Evolutionary conservation across 1,284 basidiomycete species (phyloP), one percentile per base, ranked within the genome.

Genomic region (Trichosporon sp.): DNA sequence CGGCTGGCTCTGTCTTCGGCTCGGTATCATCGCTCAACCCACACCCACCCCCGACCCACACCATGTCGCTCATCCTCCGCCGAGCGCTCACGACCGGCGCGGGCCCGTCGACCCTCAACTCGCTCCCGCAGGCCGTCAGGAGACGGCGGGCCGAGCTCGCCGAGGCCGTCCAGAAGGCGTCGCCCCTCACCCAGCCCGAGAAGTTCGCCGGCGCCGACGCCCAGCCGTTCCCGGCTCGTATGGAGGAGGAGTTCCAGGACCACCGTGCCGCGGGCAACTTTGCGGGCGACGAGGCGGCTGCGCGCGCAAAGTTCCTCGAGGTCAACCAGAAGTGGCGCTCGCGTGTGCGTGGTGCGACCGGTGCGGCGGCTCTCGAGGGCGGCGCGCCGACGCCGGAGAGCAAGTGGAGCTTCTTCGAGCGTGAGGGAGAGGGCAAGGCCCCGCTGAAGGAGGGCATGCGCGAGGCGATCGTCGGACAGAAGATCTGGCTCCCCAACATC

Each of bases 401-500:
- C 62, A 60, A 59, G 40, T 31, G 59, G 34, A 59, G 29, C 7
- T 56, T 60, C 29, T 62, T 67, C 57, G 63, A 34, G 34, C 58
- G 64, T 25, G 60, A 64, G 32, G 65, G 61, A n/a, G 58, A 59
- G 21, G 56, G 49, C 16, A n/a, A 58, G 21, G 62, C 56, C n/a
- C 33, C 32, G 25, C 11, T 21, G 36, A 54, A 33, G 40, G 49
- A 56, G 6, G 46, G 31, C 27, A 61, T 60, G 37, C 33, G 63
- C 34, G 68, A 72, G 52, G 57, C 84, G 64, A 84, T 92, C 57
- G 83, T 91, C 60, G 94, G 91, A 56, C 86, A 89, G 73, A 86
- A 88, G 69, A 84, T 94, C 52, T 97, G 91, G 81, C 86, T 97
- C 49, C 95, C 94, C 54, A 96, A 96, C 79, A 84, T 90, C 72